Conservation (phyloP, 495 filamentous ascomycete genomes). For the Lepraria neglecta region DNA sequence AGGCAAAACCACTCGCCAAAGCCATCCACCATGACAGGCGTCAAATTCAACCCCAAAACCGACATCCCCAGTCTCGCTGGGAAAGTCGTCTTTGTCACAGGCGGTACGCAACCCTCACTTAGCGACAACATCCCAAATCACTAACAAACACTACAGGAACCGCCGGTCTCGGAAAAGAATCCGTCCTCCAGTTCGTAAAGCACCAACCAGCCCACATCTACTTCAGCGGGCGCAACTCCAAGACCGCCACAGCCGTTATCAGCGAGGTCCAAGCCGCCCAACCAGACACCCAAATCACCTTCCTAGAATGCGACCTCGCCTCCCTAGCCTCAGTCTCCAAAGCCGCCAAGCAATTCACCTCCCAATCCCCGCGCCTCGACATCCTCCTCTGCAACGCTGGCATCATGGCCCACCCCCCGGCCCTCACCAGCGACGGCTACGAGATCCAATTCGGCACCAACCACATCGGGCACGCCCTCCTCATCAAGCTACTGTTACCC, state of each 20-base stretch:
- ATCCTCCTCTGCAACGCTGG: slow-evolving; percentile 24
- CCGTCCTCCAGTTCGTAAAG: slow-evolving; percentile 46
- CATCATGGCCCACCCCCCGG: slow-evolving; percentile 28
- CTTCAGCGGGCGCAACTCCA: slow-evolving; percentile 42
- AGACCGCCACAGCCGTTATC: slow-evolving; percentile 33
- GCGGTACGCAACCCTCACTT: slow-evolving; percentile 29
- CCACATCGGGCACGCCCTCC: slow-evolving; percentile 24
- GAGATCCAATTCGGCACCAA: slow-evolving; percentile 32
- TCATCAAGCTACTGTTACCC: slow-evolving; percentile 22
- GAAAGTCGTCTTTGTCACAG: slow-evolving; percentile 46
- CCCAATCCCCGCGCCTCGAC: slow-evolving; percentile 19
- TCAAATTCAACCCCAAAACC: slow-evolving; percentile 34
- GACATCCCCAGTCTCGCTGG: slow-evolving; percentile 41
- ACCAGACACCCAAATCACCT: slow-evolving; percentile 12
- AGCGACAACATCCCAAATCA: background rate
- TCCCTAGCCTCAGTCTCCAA: slow-evolving; percentile 15
- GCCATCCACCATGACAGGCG: background rate
- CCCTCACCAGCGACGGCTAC: slow-evolving; percentile 30
- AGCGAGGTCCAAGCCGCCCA: slow-evolving; percentile 28
- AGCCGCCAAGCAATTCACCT: slow-evolving; percentile 17
- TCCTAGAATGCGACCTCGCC: slow-evolving; percentile 17
- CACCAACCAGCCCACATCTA: slow-evolving; percentile 53
- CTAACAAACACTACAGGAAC: slow-evolving; percentile 38
- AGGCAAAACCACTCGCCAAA: background rate
- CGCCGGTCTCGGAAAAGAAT: slow-evolving; percentile 52